A percentile compares a stretch with the other conserved stretches of the same genome.
These are phyloP conservation scores for Cicer chorassanicum DNA, from an alignment of 306 rosid genomes.

Conservation along the genomic window DNA sequence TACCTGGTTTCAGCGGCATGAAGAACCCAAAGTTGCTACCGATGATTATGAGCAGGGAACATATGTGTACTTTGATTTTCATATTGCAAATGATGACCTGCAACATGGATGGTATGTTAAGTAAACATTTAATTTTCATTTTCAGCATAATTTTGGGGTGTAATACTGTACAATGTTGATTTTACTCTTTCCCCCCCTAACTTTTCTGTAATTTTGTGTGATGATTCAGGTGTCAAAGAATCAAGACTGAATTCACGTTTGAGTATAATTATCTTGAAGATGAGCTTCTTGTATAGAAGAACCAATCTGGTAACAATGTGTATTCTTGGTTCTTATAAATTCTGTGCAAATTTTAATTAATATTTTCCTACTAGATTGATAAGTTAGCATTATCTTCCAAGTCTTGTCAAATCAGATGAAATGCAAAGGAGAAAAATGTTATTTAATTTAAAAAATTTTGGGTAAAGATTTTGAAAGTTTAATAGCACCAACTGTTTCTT, in stretches of 20 bases:
- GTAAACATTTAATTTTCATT: conserved; percentile 11
- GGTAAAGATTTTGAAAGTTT: conserved; percentile 10
- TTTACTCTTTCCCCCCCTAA: conserved; percentile 24
- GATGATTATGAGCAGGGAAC: conserved; percentile 98
- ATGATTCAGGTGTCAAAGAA: conserved; percentile 90
- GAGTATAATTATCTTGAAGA: conserved; percentile 97
- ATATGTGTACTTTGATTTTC: conserved; percentile 93
- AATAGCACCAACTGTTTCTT: conserved; percentile 9
- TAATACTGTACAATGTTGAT: conserved; percentile 2
- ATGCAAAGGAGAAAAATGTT: conserved; percentile 15
- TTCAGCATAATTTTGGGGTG: conserved; percentile 18
- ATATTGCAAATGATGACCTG: conserved; percentile 79
- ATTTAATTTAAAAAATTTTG: conserved; percentile 12
- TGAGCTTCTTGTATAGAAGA: conserved; percentile 78
- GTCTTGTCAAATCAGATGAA: conserved; percentile 14
- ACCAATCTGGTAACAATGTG: conserved; percentile 38
- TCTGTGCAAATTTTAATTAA: conserved; percentile 31
- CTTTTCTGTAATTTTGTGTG: conserved; percentile 37
- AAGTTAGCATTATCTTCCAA: conserved; percentile 13
- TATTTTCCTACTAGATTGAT: conserved; percentile 7
- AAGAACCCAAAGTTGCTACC: conserved; percentile 97
- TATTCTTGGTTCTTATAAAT: conserved; percentile 31
- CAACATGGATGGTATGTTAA: conserved; percentile 91
- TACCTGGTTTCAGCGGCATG: conserved; percentile 98
- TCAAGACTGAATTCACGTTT: conserved; percentile 91